Conservation (phyloP, 1,284 basidiomycete species). For the Trametes sp. region DNA sequence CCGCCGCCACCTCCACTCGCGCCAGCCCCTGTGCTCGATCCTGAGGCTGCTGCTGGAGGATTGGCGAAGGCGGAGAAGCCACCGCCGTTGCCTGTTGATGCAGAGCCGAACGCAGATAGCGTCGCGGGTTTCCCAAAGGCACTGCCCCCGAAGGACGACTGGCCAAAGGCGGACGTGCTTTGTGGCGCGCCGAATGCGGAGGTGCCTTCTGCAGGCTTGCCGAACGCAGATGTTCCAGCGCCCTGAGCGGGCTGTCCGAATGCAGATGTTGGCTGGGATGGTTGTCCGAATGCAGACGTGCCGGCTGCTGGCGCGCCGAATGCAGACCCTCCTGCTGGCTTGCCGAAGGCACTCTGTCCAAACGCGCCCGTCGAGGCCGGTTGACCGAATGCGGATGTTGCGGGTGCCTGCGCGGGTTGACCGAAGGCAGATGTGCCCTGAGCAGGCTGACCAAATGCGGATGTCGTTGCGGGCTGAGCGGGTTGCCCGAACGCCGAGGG, state of each 20-base stretch:
- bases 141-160: constrained; percentile 36
- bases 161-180: constrained; percentile 41
- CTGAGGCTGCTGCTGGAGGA: constrained; percentile 19
- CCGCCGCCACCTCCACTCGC: constrained; percentile 35
- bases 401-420: constrained; percentile 23
- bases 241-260: constrained; percentile 36
- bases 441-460: constrained; percentile 35
- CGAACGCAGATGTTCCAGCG: constrained; percentile 41
- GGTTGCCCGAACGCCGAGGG: constrained; percentile 45
- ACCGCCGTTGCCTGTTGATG: constrained; percentile 28
- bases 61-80: constrained; percentile 39
- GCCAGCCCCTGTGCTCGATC: constrained; percentile 22
- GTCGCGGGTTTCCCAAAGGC: constrained; percentile 43
- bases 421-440: constrained; percentile 42
- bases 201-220: constrained; percentile 35
- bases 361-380: constrained; percentile 31
- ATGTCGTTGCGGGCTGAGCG: not conserved
- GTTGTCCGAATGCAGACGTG: constrained; percentile 38
- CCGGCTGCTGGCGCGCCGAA: constrained; percentile 41
- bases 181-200: constrained; percentile 42
- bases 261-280: constrained; percentile 31
- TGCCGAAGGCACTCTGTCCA: constrained; percentile 42
- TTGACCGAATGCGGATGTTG: constrained; percentile 32
- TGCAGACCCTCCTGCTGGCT: constrained; percentile 36
- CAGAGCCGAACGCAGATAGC: constrained; percentile 42